Evolutionary conservation across 352 stramenopile genomes (phyloP).

Genomic region (Pythium periplocum): DNA sequence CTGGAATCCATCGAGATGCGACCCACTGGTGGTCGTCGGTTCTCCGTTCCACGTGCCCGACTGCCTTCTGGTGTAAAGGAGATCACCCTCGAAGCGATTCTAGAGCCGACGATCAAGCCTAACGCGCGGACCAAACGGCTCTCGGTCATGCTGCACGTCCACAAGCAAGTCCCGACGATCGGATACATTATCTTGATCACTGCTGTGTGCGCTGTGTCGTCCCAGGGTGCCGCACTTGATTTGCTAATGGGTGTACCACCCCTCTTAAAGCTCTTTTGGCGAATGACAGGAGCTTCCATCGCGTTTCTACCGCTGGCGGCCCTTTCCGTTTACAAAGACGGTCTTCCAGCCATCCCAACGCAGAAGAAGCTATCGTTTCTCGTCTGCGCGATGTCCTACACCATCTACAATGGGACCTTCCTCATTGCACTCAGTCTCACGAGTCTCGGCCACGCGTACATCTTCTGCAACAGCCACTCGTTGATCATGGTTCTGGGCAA

Average conservation of each 20-base stretch:
- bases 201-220: slow-evolving; percentile 35
- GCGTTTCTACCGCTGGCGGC: slow-evolving; percentile 27
- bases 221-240: slow-evolving; percentile 38
- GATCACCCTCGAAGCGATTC: slow-evolving; percentile 30
- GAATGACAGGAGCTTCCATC: slow-evolving; percentile 33
- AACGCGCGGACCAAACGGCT: slow-evolving; percentile 5
- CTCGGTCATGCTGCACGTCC: slow-evolving; percentile 31
- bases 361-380: slow-evolving; percentile 18
- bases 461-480: slow-evolving; percentile 54
- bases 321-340: slow-evolving; percentile 19
- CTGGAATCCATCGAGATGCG: not conserved
- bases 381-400: slow-evolving; percentile 28
- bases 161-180: slow-evolving; percentile 39
- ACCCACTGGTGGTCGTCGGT: not conserved
- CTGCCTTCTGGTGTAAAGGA: slow-evolving; percentile 33
- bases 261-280: slow-evolving; percentile 55
- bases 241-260: slow-evolving; percentile 34
- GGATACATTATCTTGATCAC: slow-evolving; percentile 39
- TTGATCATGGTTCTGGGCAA: slow-evolving; percentile 49
- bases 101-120: not conserved
- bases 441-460: slow-evolving; percentile 50
- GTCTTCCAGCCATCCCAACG: slow-evolving; percentile 13
- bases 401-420: slow-evolving; percentile 48
- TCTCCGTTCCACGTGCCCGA: not conserved
- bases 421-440: slow-evolving; percentile 41